These are phyloP conservation scores for Niveomyces coronatus DNA, from an alignment of 2,329 filamentous ascomycete species.

Conservation along the genomic window DNA sequence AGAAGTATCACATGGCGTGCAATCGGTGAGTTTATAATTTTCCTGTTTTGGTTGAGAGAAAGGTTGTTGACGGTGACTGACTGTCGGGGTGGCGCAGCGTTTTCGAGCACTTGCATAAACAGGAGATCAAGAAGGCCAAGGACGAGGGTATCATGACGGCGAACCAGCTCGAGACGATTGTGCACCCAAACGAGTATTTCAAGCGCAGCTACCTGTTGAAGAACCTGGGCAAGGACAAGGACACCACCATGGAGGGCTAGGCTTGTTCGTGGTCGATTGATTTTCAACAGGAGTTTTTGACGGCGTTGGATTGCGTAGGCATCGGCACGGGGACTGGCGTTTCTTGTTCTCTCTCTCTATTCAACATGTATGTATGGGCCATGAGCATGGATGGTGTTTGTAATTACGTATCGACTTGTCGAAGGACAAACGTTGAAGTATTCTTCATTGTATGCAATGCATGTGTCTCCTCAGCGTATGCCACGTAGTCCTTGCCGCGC, in stretches of 20 bases:
- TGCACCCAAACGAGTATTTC: constrained; percentile 97
- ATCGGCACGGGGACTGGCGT: no score
- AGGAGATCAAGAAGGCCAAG: constrained; percentile 65
- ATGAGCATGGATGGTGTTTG: background rate
- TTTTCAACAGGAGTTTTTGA: no score
- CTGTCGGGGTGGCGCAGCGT: constrained; percentile 52
- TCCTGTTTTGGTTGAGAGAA: no score
- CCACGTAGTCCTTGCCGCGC: no score
- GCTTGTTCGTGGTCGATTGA: no score
- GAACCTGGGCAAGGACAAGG: constrained; percentile 52
- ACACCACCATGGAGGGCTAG: constrained; percentile 47
- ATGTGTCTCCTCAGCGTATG: no score
- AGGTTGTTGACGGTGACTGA: no score
- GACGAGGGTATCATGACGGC: constrained; percentile 62
- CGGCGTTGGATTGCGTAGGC: background rate
- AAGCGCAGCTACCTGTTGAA: constrained; percentile 87
- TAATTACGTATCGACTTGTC: no score
- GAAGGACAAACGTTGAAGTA: no score
- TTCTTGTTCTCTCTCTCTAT: no score
- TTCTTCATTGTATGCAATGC: no score
- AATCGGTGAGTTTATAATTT: constrained; percentile 58
- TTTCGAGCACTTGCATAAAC: constrained; percentile 78
- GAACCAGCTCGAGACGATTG: constrained; percentile 82
- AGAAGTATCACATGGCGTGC: constrained; percentile 89
- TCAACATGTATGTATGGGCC: constrained; percentile 1